Percentiles rank a stretch among this genome's conserved stretches.
These are phyloP conservation scores for Pyrus hybrid DNA, from an alignment of 331 rosid species.

Conservation along the genomic window DNA sequence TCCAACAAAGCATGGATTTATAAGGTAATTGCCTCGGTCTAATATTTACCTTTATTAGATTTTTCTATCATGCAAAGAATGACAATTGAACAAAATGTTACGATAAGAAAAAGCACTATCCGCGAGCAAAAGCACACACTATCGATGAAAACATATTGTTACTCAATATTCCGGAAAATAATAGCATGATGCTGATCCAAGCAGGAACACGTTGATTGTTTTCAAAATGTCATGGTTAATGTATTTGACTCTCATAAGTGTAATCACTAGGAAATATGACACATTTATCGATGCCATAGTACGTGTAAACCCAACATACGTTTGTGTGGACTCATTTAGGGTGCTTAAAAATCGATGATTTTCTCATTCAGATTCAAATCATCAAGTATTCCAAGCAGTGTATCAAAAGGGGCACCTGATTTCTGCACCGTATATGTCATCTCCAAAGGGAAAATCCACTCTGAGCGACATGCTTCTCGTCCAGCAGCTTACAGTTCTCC, in stretches of 20 bases:
- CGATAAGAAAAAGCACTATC: neutral
- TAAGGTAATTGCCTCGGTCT: constrained; percentile 35
- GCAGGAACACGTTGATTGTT: no score
- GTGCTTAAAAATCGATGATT: neutral
- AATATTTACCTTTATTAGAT: no score
- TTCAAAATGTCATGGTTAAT: no score
- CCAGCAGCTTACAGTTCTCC: constrained; percentile 65
- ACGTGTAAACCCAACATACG: no score
- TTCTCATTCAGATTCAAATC: constrained; percentile 55
- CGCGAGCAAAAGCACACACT: neutral
- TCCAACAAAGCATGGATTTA: constrained; percentile 73
- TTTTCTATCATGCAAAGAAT: neutral
- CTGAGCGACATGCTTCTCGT: constrained; percentile 55
- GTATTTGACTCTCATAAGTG: no score
- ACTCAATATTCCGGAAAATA: no score
- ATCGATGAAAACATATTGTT: neutral
- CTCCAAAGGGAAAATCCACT: constrained; percentile 70
- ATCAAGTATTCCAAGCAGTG: constrained; percentile 42
- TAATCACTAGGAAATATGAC: no score
- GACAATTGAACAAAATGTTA: neutral
- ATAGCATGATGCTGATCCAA: no score
- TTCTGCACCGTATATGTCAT: constrained; percentile 69
- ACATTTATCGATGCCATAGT: no score
- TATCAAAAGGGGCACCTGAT: constrained; percentile 70
- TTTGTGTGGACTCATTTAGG: neutral